Evolutionary conservation across 805 yeast species (phyloP).

Genomic region (Wickerhamiella kazuoi): DNA sequence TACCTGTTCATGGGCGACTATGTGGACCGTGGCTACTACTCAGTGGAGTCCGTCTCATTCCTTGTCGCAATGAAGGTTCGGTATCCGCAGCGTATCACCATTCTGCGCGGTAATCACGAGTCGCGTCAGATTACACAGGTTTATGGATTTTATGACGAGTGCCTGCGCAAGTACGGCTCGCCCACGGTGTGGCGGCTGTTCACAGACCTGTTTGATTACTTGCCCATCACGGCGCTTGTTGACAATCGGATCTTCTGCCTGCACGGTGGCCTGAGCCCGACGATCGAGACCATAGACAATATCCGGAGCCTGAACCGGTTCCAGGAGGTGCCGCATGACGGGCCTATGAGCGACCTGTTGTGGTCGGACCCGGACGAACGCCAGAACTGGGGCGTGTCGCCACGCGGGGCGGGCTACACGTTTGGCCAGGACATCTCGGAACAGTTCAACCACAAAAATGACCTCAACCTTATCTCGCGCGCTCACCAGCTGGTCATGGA

Average conservation of each 20-base stretch:
- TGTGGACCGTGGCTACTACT: constrained; percentile 77
- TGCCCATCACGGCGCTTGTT: constrained; percentile 90
- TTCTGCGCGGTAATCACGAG: constrained; percentile 89
- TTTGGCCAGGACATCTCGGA: constrained; percentile 94
- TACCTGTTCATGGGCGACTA: constrained; percentile 80
- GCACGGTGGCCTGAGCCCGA: constrained; percentile 94
- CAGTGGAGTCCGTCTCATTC: constrained; percentile 84
- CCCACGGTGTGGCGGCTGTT: constrained; percentile 90
- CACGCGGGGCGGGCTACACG: constrained; percentile 98
- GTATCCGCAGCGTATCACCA: constrained; percentile 83
- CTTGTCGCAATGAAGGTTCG: constrained; percentile 89
- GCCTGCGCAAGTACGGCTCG: constrained; percentile 82
- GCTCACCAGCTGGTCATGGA: constrained; percentile 98
- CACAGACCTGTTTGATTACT: constrained; percentile 83
- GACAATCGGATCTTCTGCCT: constrained; percentile 85
- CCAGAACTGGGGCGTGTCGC: constrained; percentile 96
- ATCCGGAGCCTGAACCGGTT: constrained; percentile 82
- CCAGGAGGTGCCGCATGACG: constrained; percentile 96
- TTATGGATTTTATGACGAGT: constrained; percentile 91
- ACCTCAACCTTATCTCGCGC: constrained; percentile 71
- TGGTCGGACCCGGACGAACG: constrained; percentile 98
- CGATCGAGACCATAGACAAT: constrained; percentile 90
- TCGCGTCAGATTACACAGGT: constrained; percentile 93
- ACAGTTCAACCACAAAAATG: constrained; percentile 88
- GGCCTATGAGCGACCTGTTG: constrained; percentile 90